Evolutionary conservation across 2,329 filamentous ascomycete genomes (phyloP).

Genomic region (Trichophyton schoenleinii): DNA sequence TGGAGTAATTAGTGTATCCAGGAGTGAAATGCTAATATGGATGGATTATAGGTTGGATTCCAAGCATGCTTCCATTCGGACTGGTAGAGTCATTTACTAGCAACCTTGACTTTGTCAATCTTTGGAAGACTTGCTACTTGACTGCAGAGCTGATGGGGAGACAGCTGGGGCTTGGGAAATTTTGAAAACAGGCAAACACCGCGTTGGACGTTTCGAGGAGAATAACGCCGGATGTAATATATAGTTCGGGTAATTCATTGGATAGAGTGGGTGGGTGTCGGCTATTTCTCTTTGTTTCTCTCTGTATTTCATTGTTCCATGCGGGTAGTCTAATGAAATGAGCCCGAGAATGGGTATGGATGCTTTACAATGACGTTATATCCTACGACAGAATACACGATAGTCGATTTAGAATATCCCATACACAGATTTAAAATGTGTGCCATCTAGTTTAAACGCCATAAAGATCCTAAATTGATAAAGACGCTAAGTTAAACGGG

Average conservation of each 20-base stretch:
- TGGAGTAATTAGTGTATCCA: not conserved
- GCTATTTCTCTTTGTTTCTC: not conserved
- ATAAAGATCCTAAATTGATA: not conserved
- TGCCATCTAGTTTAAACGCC: not conserved
- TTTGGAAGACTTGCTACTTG: slow-evolving; percentile 64
- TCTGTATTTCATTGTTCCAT: not conserved
- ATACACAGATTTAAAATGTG: not conserved
- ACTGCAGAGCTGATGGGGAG: slow-evolving; percentile 64
- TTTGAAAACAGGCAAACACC: slow-evolving; percentile 35
- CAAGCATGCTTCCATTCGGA: slow-evolving; percentile 82
- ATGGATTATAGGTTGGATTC: slow-evolving; percentile 55
- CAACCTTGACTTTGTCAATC: slow-evolving; percentile 72
- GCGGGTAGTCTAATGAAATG: not conserved
- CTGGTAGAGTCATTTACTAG: slow-evolving; percentile 69
- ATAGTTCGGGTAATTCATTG: not conserved
- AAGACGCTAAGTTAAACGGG: slow-evolving; percentile 1
- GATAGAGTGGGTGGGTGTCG: not conserved
- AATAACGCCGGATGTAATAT: not conserved
- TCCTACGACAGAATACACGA: not conserved
- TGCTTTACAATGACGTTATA: not conserved
- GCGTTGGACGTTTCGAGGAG: not conserved
- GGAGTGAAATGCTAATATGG: slow-evolving; percentile 28
- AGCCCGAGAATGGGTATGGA: not conserved
- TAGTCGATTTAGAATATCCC: not conserved
- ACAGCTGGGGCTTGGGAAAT: slow-evolving; percentile 59